These are phyloP conservation scores for Apiospora kogelbergensis DNA, from an alignment of 2,329 filamentous ascomycete species.

Conservation along the genomic window DNA sequence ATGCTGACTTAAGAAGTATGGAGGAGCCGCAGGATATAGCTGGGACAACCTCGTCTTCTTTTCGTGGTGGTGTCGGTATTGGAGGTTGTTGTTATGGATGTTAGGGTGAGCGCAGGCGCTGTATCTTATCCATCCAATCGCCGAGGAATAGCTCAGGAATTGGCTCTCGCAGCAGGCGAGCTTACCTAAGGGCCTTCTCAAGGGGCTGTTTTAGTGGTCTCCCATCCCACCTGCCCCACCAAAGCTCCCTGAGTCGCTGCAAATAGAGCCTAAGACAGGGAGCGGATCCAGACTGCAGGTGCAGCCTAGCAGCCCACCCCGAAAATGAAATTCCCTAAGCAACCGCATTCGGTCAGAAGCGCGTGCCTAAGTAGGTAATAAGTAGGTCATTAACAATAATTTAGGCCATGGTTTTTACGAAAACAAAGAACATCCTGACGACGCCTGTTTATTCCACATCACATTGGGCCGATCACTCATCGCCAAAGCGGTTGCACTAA, in stretches of 20 bases:
- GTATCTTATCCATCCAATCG: constrained; percentile 6
- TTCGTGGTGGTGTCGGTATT: not conserved
- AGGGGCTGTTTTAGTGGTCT: not conserved
- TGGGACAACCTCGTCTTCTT: constrained; percentile 9
- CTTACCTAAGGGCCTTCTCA: not conserved
- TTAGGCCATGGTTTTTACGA: not conserved
- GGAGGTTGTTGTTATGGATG: constrained; percentile 1
- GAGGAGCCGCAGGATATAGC: not conserved
- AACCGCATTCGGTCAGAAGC: not conserved
- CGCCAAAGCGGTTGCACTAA: not conserved
- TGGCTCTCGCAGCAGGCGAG: not conserved
- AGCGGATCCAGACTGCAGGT: not conserved
- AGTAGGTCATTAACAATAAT: not conserved
- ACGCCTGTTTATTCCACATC: not conserved
- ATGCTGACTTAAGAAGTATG: constrained; percentile 23
- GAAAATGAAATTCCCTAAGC: not conserved
- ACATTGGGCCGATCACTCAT: not conserved
- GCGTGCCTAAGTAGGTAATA: not conserved
- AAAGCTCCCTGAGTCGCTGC: not conserved
- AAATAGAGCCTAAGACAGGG: not conserved
- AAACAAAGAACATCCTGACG: constrained; percentile 5
- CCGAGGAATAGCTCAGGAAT: not conserved
- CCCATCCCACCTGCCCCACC: not conserved
- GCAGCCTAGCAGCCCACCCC: not conserved
- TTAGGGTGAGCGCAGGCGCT: not conserved